Base-by-base conservation (phyloP, 2,329 filamentous ascomycete genomes). In the Graphilbum ipis-grandicollis region DNA sequence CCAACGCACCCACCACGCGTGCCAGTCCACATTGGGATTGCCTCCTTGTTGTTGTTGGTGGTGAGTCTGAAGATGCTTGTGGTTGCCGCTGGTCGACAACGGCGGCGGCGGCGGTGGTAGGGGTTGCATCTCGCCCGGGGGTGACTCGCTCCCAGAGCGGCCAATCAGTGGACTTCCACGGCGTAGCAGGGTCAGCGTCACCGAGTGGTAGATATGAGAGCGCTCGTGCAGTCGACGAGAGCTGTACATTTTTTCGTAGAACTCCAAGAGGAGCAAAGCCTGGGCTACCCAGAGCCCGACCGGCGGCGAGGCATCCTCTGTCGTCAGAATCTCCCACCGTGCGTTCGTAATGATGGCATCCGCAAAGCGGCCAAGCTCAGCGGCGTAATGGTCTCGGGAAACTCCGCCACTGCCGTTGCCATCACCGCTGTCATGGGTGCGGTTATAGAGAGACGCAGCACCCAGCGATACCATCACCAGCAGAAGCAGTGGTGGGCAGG, bases 241-340 rank as follows among this genome's bases (percentile, higher is more conserved):
- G 28, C 85, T 90, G 54, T 88, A 96, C 80, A 93, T 90, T 64
- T 98, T 98, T 59, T 98, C 90, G 49, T 93, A 96, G 1, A 93
- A 71, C 52, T 94, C 86, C 2, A 94, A 61, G 4, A 93, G 62
- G 2, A 94, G 57, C 32, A 93, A 59, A 0, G 84, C 76, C 51
- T 93, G 85, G 44, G 90, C 88, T 1, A 90, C 76, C 82, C 84
- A 93, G 3, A 94, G 58, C 46, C 81, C 81, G 1, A 84, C 83
- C 0, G 85, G 83, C 1, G 86, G 83, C 15, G 76, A 66, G 45
- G 88, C 88, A 48, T 92, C 82, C 9, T 76, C 72, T 41, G 84
- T 74, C 47, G 79, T 81, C 45, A 93, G 75, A 14, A 93, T 79
- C 49, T 90, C 79, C 70, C 82, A 90, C 35, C 86, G 69, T 10